Percentiles rank a stretch among this genome's conserved stretches.
phyloP scores from a whole-genome alignment of 1,139 yeast species.

The Pichia sp. region DNA sequence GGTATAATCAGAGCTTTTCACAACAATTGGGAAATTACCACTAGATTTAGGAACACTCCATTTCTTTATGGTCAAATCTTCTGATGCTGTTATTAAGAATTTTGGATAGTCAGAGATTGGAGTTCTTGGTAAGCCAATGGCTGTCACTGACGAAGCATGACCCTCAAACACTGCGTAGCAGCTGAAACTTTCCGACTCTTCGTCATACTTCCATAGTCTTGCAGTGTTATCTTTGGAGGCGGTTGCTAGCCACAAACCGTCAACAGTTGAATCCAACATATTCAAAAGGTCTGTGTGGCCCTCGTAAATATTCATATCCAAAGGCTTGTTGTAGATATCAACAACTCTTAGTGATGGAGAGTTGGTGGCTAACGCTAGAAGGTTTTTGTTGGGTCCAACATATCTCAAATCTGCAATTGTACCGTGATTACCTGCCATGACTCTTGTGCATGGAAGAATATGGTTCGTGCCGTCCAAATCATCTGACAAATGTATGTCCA shows the following conservation, averaged over 20 bases:
- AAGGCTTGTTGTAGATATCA: slow-evolving; percentile 47
- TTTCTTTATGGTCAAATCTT: slow-evolving; percentile 83
- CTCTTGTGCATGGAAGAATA: slow-evolving; percentile 43
- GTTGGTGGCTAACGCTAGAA: slow-evolving; percentile 84
- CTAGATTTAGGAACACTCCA: slow-evolving; percentile 65
- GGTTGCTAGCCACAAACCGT: slow-evolving; percentile 86
- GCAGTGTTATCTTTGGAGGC: slow-evolving; percentile 92
- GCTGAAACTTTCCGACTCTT: slow-evolving; percentile 39
- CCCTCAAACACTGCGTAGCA: slow-evolving; percentile 68
- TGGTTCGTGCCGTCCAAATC: slow-evolving; percentile 23
- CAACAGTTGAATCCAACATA: slow-evolving; percentile 67
- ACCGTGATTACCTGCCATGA: slow-evolving; percentile 92
- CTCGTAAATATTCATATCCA: slow-evolving; percentile 61
- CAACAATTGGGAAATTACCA: slow-evolving; percentile 23
- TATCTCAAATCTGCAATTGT: slow-evolving; percentile 84
- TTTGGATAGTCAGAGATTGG: slow-evolving; percentile 52
- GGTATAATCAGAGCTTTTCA: slow-evolving; percentile 69
- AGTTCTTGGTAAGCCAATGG: slow-evolving; percentile 68
- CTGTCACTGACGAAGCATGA: slow-evolving; percentile 83
- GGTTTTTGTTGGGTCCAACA: slow-evolving; percentile 55
- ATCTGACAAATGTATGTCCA: slow-evolving; percentile 44
- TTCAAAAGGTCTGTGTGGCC: slow-evolving; percentile 87
- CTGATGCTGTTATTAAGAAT: slow-evolving; percentile 79
- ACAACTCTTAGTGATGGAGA: slow-evolving; percentile 85
- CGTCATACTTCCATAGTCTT: slow-evolving; percentile 68